Percentiles rank a stretch among this genome's conserved stretches.
phyloP scores from a whole-genome alignment of 768 basidiomycete species.

The Ramaria rubella region DNA sequence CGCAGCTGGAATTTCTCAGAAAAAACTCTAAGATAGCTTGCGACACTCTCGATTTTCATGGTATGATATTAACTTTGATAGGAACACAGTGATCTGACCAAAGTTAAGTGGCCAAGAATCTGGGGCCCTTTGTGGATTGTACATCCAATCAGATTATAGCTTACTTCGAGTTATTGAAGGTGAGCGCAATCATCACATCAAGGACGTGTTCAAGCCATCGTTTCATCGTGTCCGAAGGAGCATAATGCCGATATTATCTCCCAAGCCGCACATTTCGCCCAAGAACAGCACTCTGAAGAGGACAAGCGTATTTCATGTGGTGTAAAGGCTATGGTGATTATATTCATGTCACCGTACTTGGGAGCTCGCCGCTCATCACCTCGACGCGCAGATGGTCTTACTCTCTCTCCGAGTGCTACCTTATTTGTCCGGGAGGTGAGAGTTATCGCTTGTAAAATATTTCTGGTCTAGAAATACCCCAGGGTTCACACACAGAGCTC shows the following conservation, averaged over 20 bases:
- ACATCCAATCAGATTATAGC: slow-evolving; percentile 9
- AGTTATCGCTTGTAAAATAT: background rate
- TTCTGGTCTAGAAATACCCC: background rate
- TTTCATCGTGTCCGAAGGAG: slow-evolving; percentile 1
- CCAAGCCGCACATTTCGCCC: background rate
- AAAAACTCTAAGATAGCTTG: background rate
- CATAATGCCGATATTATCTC: background rate
- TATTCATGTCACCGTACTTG: background rate
- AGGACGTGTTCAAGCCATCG: no score
- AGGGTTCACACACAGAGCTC: slow-evolving; percentile 5
- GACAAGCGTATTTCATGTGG: background rate
- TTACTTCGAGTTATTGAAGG: slow-evolving; percentile 3
- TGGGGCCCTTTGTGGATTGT: slow-evolving; percentile 7
- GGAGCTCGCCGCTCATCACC: background rate
- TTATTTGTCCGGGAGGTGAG: slow-evolving; percentile 5
- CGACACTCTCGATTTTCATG: slow-evolving; percentile 3
- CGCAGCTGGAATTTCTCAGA: background rate
- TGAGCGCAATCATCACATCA: background rate
- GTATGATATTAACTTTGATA: background rate
- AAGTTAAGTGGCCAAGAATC: slow-evolving; percentile 1
- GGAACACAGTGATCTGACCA: background rate
- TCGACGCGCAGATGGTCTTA: slow-evolving; percentile 2
- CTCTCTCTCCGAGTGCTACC: slow-evolving; percentile 6
- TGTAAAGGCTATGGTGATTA: slow-evolving; percentile 3
- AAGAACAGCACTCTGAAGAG: background rate